Conservation (phyloP, 192 early-diverging fungal species). For the Podila epicladia region DNA sequence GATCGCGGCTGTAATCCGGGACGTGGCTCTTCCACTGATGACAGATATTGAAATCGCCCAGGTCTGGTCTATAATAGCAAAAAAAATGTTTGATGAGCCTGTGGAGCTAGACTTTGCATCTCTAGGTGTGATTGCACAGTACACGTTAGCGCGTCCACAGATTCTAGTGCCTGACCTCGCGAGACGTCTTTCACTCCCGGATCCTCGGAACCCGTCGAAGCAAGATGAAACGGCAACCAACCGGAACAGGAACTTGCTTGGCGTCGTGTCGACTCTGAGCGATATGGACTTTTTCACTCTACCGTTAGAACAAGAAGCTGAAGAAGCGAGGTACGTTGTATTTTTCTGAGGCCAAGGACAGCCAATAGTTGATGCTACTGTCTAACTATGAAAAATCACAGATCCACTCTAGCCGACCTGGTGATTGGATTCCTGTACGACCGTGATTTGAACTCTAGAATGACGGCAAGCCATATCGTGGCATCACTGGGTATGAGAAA, state of each 20-base stretch:
- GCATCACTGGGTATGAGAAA: slow-evolving; percentile 14
- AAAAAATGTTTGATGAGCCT: background rate
- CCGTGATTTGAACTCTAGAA: slow-evolving; percentile 2
- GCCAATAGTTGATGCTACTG: background rate
- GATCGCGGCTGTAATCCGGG: background rate
- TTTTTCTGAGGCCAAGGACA: background rate
- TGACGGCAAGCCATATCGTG: slow-evolving; percentile 9
- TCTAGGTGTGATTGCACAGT: background rate
- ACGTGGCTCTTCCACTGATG: background rate
- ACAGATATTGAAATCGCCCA: slow-evolving; percentile 4
- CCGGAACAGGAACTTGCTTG: slow-evolving; percentile 6
- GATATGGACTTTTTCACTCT: slow-evolving; percentile 9
- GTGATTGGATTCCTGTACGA: slow-evolving; percentile 8
- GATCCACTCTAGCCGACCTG: background rate
- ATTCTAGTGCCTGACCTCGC: slow-evolving; percentile 4
- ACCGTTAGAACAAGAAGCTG: background rate
- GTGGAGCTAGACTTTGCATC: background rate
- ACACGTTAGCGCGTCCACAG: background rate
- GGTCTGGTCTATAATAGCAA: background rate
- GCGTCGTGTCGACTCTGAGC: slow-evolving; percentile 1
- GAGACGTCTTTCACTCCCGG: background rate
- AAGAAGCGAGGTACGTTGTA: background rate
- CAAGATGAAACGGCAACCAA: too few relatives aligned
- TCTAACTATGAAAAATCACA: background rate
- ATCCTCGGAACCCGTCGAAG: background rate